These are phyloP conservation scores for Lentinula sp. DNA, from an alignment of 768 basidiomycete genomes.

Conservation along the genomic window DNA sequence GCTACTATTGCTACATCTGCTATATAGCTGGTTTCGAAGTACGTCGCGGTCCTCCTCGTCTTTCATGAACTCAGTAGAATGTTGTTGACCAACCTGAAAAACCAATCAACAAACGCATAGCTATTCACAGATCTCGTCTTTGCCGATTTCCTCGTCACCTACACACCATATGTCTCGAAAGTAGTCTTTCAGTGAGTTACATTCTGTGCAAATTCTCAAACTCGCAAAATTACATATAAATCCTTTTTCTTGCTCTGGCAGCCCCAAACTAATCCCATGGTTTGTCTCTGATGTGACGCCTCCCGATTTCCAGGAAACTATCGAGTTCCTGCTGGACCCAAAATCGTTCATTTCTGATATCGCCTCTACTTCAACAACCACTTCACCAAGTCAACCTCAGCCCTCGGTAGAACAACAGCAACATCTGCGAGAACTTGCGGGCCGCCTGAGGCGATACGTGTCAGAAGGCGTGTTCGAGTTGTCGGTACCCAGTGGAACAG, in stretches of 20 bases:
- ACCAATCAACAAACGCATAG: constrained; percentile 29
- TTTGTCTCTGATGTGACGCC: constrained; percentile 96
- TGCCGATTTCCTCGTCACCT: constrained; percentile 87
- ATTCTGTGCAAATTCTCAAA: too few relatives aligned
- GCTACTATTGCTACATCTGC: background rate
- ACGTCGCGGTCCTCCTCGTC: constrained; percentile 1
- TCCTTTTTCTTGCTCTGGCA: constrained; percentile 18
- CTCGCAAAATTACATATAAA: too few relatives aligned
- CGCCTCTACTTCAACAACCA: constrained; percentile 2
- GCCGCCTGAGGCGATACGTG: constrained; percentile 72
- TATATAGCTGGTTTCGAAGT: constrained; percentile 86
- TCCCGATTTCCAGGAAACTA: constrained; percentile 63
- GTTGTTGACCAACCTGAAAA: too few relatives aligned
- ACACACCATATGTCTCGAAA: constrained; percentile 74
- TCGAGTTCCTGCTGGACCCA: constrained; percentile 52
- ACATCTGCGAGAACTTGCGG: constrained; percentile 54
- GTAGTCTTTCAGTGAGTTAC: constrained; percentile 84
- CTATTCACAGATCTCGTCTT: constrained; percentile 91
- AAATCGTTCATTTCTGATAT: constrained; percentile 44
- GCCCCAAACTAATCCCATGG: constrained; percentile 94
- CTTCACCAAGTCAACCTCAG: constrained; percentile 9
- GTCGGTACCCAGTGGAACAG: constrained; percentile 56
- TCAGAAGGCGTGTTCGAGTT: constrained; percentile 64
- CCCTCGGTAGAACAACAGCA: constrained; percentile 19
- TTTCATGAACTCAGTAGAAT: too few relatives aligned